Evolutionary conservation across 352 stramenopile genomes (phyloP).

Genomic region (Salisapilia sapeloensis): DNA sequence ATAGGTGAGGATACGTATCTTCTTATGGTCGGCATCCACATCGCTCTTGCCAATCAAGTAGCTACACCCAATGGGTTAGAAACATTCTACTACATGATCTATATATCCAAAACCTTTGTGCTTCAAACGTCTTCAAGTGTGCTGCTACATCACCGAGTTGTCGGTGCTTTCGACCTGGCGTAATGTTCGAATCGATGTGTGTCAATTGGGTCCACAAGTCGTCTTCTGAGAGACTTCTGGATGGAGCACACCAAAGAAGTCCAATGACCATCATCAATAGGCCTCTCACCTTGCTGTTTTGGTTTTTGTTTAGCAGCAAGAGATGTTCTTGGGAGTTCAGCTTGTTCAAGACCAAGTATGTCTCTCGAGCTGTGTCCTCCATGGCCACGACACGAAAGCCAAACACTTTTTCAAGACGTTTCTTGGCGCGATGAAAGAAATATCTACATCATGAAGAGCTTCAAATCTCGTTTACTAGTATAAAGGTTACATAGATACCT

Average conservation of each 20-base stretch:
- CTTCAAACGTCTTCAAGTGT: conserved; percentile 66
- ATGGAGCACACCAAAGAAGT: conserved; percentile 60
- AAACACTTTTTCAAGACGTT: conserved; percentile 61
- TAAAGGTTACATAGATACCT: conserved; percentile 9
- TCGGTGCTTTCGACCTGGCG: conserved; percentile 35
- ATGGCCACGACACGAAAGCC: conserved; percentile 58
- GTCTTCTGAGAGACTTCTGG: conserved; percentile 50
- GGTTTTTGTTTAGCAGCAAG: conserved; percentile 55
- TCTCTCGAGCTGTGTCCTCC: conserved; percentile 46
- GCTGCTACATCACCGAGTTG: conserved; percentile 51
- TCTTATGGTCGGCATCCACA: conserved; percentile 58
- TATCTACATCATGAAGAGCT: conserved; percentile 20
- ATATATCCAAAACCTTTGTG: conserved; percentile 32
- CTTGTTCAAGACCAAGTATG: conserved; percentile 70
- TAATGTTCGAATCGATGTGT: conserved; percentile 38
- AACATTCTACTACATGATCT: neutral
- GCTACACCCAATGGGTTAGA: conserved; percentile 5
- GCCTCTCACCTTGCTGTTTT: conserved; percentile 30
- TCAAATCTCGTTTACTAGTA: neutral
- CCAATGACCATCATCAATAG: conserved; percentile 73
- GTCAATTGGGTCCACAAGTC: conserved; percentile 67
- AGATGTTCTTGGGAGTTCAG: conserved; percentile 54
- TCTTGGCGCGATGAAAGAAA: conserved; percentile 62
- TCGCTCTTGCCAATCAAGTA: conserved; percentile 57
- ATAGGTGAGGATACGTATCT: conserved; percentile 59